Conservation (phyloP, 2,329 filamentous ascomycete species). For the Ampelomyces quisqualis region DNA sequence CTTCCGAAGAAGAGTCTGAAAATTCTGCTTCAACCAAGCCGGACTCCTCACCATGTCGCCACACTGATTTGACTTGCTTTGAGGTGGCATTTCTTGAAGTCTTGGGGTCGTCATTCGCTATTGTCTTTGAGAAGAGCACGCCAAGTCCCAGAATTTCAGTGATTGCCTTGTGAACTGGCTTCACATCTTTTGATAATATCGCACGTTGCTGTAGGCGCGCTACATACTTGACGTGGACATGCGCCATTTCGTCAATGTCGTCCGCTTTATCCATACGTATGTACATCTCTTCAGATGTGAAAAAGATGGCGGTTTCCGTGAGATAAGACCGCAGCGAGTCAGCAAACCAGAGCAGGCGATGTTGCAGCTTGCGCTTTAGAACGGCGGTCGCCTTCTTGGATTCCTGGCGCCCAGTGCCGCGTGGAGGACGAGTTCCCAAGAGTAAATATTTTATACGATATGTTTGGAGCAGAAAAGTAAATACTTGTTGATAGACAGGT, state of each 20-base stretch:
- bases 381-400: slow-evolving; percentile 9
- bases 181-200: slow-evolving; percentile 67
- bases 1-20: slow-evolving; percentile 21
- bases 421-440: slow-evolving; percentile 50
- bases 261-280: slow-evolving; percentile 59
- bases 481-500: slow-evolving; percentile 67
- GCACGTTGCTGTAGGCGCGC: slow-evolving; percentile 65
- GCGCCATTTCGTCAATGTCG: slow-evolving; percentile 81
- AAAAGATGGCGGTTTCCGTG: slow-evolving; percentile 68
- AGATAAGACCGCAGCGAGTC: slow-evolving; percentile 75
- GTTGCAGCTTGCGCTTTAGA: slow-evolving; percentile 66
- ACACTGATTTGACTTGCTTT: slow-evolving; percentile 19
- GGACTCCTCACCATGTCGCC: slow-evolving; percentile 5
- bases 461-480: slow-evolving; percentile 75
- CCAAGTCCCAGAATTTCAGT: slow-evolving; percentile 75
- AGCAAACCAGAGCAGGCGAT: slow-evolving; percentile 74
- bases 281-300: slow-evolving; percentile 59
- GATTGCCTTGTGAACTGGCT: slow-evolving; percentile 70
- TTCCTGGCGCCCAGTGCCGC: slow-evolving; percentile 3
- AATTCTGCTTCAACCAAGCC: not conserved
- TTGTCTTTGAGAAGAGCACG: slow-evolving; percentile 65
- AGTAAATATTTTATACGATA: slow-evolving; percentile 70
- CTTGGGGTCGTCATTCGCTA: slow-evolving; percentile 34
- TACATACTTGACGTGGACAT: slow-evolving; percentile 65
- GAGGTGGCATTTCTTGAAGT: slow-evolving; percentile 9